Conservation (phyloP, 2,329 filamentous ascomycete species). For the Botryosphaeria dothidea region DNA sequence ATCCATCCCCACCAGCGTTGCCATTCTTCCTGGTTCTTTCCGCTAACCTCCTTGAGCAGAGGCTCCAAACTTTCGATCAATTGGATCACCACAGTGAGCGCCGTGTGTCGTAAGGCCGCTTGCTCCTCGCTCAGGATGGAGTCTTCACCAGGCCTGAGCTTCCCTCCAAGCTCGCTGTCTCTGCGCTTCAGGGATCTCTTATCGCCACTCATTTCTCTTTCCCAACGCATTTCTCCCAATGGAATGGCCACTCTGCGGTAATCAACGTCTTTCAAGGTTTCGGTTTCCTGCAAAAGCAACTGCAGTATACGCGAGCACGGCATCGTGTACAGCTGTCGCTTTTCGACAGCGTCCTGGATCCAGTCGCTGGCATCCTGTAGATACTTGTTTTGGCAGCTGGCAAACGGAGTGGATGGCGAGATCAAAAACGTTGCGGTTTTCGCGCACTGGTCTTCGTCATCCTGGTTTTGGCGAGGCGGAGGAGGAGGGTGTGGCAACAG, state of each 20-base stretch:
- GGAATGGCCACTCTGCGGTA: slow-evolving; percentile 83
- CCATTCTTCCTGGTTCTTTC: slow-evolving; percentile 90
- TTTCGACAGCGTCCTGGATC: slow-evolving; percentile 74
- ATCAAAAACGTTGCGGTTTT: slow-evolving; percentile 80
- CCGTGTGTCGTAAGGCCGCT: slow-evolving; percentile 72
- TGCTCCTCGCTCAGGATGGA: slow-evolving; percentile 67
- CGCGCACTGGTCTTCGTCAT: slow-evolving; percentile 65
- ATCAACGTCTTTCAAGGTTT: slow-evolving; percentile 67
- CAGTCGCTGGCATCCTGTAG: slow-evolving; percentile 82
- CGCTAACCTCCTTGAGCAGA: slow-evolving; percentile 75
- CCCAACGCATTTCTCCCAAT: slow-evolving; percentile 82
- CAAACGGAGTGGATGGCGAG: slow-evolving; percentile 79
- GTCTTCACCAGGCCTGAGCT: slow-evolving; percentile 27
- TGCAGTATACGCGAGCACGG: slow-evolving; percentile 78
- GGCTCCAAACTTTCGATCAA: slow-evolving; percentile 85
- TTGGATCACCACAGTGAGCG: slow-evolving; percentile 78
- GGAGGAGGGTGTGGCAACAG: slow-evolving; percentile 74
- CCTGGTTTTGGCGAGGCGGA: slow-evolving; percentile 57
- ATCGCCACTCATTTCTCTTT: slow-evolving; percentile 62
- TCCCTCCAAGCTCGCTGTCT: slow-evolving; percentile 51
- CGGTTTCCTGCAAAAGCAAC: slow-evolving; percentile 78
- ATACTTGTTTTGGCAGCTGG: slow-evolving; percentile 77
- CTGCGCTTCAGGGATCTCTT: slow-evolving; percentile 48
- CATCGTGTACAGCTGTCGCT: slow-evolving; percentile 67
- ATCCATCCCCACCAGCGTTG: slow-evolving; percentile 85